Base-by-base conservation (phyloP, 306 rosid species). In the Fragaria nilgerrensis region DNA sequence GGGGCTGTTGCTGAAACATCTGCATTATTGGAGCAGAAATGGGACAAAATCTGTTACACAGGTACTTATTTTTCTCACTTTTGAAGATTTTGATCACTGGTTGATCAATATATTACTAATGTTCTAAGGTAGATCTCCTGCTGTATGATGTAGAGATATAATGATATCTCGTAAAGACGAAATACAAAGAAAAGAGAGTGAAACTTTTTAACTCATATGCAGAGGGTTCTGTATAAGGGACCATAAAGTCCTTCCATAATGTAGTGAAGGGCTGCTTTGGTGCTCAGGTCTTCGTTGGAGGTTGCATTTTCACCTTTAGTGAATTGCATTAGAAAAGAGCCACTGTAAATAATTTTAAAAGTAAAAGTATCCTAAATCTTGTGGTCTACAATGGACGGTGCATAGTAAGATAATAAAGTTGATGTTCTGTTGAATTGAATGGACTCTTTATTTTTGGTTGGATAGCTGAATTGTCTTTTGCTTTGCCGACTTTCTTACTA, bases 41-140 rank as follows among this genome's bases (percentile, higher is more conserved):
- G 99, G 99, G 99, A 96, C 88, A 96, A 96, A 79, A 92, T 96
- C 84, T 96, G 87, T 81, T 96, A 96, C 80, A 96, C 99, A 88
- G 99, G 99, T 95, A 41, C 76, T 25, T 48, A 70, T 74, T 36
- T 80, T 68, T 70, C 77, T 76, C 39, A 16, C 62, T 63, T 72
- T 76, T 70, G 64, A 66, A 74, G 7, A 39, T 17, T n/a, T 36
- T 80, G 68, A 71, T 63, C 66, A 55, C 50, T 53, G 45, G 27
- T 73, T 59, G 64, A 37, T 72, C 16, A 27, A n/a, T 73, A 47
- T n/a, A 50, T 63, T 19, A 73, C 20, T 14, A 23, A 37, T 73
- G 4, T 37, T 64, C 25, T 45, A 17, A 39, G 59, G 55, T 74
- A 68, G 43, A n/a, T 68, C 36, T 25, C 43, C 70, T 59, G 49